Evolutionary conservation across 2,329 filamentous ascomycete species (phyloP), one percentile per base, ranked within the genome.

Genomic region (Monilinia laxa): DNA sequence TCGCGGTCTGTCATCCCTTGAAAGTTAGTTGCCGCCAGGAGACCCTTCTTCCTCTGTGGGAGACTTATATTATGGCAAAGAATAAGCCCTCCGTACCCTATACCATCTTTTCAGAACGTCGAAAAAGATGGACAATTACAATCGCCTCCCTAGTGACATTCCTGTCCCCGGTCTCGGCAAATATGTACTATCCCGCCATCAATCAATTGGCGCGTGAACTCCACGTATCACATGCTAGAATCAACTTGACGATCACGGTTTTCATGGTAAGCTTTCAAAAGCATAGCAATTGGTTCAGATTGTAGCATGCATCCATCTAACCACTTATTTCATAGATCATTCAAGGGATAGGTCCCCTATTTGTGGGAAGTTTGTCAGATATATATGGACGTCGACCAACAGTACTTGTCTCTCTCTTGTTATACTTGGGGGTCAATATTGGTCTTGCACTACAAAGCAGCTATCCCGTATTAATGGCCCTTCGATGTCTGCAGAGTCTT

Each of bases 341-440:
- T 38, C 86, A 88, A 76, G 86, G 82, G 12, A 76, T 87, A n/a
- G 80, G 82, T 2, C 86, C 86, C 23, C 82, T 82, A 70, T 81
- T 87, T 67, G 77, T 86, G 53, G 85, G 84, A 0, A 81, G 81
- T 2, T 76, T 87, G 47, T 82, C 85, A 0, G 86, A 88, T 71
- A 80, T 75, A 1, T 77, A 79, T 2, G 85, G 86, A 1, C 79
- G 85, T 47, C 78, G 85, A 7, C 84, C 84, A 0, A 82, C 83
- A 1, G 87, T 85, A 68, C 69, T 86, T 0, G 64, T 83, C 31
- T 82, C 81, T 68, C 86, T 86, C 68, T 71, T 80, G 35, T 77
- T 86, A 28, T 86, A 83, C 71, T 78, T 85, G 20, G 80, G 75
- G 0, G 84, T 84, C 56, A 84, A 85, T 68, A 80, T 86, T 38